Evolutionary conservation across 257 asterid species (phyloP).

Genomic region (Parsonsia alboflavescens): DNA sequence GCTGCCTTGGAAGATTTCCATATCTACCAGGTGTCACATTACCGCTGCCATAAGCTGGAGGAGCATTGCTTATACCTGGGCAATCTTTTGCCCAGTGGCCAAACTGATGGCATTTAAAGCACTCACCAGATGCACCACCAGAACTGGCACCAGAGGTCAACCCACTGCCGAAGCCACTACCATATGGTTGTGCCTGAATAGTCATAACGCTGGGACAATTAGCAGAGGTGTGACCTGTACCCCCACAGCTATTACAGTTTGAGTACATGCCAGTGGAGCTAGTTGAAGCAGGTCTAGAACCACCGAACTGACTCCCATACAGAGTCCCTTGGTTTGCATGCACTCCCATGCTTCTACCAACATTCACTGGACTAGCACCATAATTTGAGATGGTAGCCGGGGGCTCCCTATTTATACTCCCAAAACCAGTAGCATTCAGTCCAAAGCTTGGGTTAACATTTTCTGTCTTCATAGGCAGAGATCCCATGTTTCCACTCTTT

Average conservation of each 20-base stretch:
- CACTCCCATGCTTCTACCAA: slow-evolving; percentile 29
- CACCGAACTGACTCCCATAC: slow-evolving; percentile 50
- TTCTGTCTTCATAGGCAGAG: slow-evolving; percentile 37
- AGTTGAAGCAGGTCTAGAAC: slow-evolving; percentile 39
- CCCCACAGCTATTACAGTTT: slow-evolving; percentile 76
- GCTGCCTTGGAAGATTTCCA: slow-evolving; percentile 54
- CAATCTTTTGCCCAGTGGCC: slow-evolving; percentile 95
- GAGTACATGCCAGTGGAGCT: slow-evolving; percentile 35
- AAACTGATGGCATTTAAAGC: slow-evolving; percentile 70
- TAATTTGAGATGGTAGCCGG: slow-evolving; percentile 26
- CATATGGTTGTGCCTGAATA: slow-evolving; percentile 63
- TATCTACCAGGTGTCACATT: slow-evolving; percentile 52
- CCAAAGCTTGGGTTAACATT: slow-evolving; percentile 31
- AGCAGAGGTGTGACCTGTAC: slow-evolving; percentile 59
- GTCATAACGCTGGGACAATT: slow-evolving; percentile 66
- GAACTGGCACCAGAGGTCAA: slow-evolving; percentile 27
- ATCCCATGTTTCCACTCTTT: slow-evolving; percentile 34
- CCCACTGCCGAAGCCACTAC: slow-evolving; percentile 34
- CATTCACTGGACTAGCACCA: slow-evolving; percentile 29
- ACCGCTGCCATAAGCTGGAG: slow-evolving; percentile 52
- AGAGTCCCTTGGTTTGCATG: slow-evolving; percentile 36
- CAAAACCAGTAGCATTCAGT: slow-evolving; percentile 28
- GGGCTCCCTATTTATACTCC: slow-evolving; percentile 32
- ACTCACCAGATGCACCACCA: slow-evolving; percentile 46
- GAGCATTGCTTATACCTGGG: slow-evolving; percentile 41